Conservation (phyloP, 2,329 filamentous ascomycete species). For the Paraphoma chrysanthemicola region DNA sequence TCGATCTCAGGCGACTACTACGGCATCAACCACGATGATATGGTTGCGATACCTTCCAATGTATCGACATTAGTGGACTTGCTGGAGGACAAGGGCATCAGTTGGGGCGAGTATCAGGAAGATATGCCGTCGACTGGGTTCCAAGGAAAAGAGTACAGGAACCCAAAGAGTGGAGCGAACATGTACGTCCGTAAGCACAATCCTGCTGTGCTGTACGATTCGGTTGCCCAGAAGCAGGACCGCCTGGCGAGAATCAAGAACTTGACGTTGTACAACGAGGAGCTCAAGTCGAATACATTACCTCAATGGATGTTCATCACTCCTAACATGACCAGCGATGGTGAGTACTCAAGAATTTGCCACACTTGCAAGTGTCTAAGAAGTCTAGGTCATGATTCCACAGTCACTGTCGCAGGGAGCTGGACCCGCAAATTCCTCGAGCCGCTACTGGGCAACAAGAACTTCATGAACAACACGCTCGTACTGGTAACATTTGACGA, state of each 20-base stretch:
- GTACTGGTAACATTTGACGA: constrained; percentile 82
- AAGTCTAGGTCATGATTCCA: constrained; percentile 66
- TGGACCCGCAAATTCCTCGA: constrained; percentile 74
- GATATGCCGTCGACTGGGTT: constrained; percentile 78
- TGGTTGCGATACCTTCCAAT: constrained; percentile 56
- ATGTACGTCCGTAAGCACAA: constrained; percentile 89
- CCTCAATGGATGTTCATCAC: constrained; percentile 46
- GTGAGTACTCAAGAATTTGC: constrained; percentile 29
- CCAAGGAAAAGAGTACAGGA: constrained; percentile 64
- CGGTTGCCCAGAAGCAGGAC: constrained; percentile 63
- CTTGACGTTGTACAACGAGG: constrained; percentile 67
- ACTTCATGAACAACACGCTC: constrained; percentile 79
- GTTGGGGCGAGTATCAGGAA: constrained; percentile 73
- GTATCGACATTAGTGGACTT: constrained; percentile 51
- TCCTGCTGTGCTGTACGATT: constrained; percentile 69
- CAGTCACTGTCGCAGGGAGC: constrained; percentile 70
- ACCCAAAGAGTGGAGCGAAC: constrained; percentile 71
- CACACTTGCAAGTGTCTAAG: constrained; percentile 4
- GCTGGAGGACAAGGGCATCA: constrained; percentile 51
- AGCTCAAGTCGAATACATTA: constrained; percentile 28
- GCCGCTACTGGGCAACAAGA: constrained; percentile 71
- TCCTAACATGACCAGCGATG: constrained; percentile 78
- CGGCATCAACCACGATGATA: constrained; percentile 72
- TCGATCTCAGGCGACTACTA: constrained; percentile 74
- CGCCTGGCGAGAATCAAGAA: constrained; percentile 77